Conservation (phyloP, 139 green algal species). For the Micractinium conductrix region DNA sequence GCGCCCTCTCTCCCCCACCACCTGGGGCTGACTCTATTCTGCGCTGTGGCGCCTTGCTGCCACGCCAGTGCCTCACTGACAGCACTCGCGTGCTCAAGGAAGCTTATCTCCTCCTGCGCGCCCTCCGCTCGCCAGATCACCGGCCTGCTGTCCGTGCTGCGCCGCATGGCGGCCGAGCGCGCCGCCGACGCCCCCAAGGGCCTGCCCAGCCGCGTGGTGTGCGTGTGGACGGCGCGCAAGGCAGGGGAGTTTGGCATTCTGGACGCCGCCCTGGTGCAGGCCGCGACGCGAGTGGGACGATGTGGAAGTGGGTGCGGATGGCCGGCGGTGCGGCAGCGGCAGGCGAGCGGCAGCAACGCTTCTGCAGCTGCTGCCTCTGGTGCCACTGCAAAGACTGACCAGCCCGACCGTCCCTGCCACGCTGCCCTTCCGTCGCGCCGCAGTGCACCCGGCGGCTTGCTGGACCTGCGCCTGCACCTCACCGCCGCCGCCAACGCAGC, state of each 20-base stretch:
- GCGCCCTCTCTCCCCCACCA: no score
- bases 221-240: conserved; percentile 24
- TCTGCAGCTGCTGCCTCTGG: no score
- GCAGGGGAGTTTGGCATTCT: conserved; percentile 9
- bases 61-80: neutral
- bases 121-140: conserved; percentile 13
- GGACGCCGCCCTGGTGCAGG: conserved; percentile 13
- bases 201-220: neutral
- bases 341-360: no score
- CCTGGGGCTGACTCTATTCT: neutral
- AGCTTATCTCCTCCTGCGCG: neutral
- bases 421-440: neutral
- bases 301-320: no score
- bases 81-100: neutral
- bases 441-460: neutral
- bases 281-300: neutral
- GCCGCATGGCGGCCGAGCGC: neutral
- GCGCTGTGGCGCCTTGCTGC: neutral
- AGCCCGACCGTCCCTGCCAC: neutral
- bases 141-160: conserved; percentile 32
- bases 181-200: neutral
- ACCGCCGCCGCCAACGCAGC: neutral
- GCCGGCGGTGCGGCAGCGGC: no score
- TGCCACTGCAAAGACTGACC: no score
- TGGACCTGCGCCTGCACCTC: conserved; percentile 23